Evolutionary conservation across 2,329 filamentous ascomycete species (phyloP).

Genomic region (Colletotrichum noveboracense): DNA sequence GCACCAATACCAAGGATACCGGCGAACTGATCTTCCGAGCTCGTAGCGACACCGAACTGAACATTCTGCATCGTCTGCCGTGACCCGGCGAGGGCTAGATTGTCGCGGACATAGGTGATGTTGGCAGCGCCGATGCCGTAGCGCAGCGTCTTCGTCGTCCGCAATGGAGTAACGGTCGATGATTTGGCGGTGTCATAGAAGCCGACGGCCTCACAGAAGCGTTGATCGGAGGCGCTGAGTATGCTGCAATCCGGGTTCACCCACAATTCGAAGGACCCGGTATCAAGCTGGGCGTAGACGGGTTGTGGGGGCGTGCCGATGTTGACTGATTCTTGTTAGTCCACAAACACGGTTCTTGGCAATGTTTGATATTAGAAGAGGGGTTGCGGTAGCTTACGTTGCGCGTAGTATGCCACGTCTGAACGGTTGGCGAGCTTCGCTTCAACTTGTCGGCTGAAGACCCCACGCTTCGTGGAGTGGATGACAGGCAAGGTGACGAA

Average conservation of each 20-base stretch:
- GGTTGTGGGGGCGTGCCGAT: constrained; percentile 60
- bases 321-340: constrained; percentile 32
- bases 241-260: constrained; percentile 64
- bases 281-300: constrained; percentile 62
- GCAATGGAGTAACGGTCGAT: constrained; percentile 37
- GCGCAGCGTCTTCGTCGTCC: constrained; percentile 42
- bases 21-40: constrained; percentile 50
- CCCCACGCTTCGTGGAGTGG: constrained; percentile 30
- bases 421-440: constrained; percentile 54
- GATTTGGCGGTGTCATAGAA: constrained; percentile 49
- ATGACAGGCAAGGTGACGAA: constrained; percentile 34
- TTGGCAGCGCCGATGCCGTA: constrained; percentile 59
- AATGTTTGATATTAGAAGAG: neutral
- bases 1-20: constrained; percentile 81
- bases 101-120: constrained; percentile 55
- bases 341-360: neutral
- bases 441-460: constrained; percentile 48
- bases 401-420: constrained; percentile 59
- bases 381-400: constrained; percentile 36
- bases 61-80: constrained; percentile 50
- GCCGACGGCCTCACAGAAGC: constrained; percentile 52
- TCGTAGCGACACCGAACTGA: constrained; percentile 70
- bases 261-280: constrained; percentile 66
- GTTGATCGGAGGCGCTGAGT: constrained; percentile 44
- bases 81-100: constrained; percentile 46